Base-by-base conservation (phyloP, 768 basidiomycete species). In the Asterophora parasitica region DNA sequence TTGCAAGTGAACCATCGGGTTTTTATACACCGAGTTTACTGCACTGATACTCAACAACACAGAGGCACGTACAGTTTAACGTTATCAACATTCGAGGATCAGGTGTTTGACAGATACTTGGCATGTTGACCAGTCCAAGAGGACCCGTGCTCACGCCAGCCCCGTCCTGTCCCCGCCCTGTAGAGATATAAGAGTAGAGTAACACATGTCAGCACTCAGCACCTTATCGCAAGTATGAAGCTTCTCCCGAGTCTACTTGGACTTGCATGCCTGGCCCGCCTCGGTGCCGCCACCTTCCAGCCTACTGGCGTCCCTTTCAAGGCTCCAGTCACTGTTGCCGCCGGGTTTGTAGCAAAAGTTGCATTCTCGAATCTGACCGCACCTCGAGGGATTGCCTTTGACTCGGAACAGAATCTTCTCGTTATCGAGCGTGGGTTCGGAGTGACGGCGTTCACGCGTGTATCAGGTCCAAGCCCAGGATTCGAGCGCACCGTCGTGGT, bases 341-440 rank as follows among this genome's bases (percentile, higher is more conserved):
- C 63, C 2, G 72, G 71, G 6, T 65, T 71, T 45, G 42, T 53
- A 9, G 67, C 72, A 9, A 52, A 51, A 7, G 66, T 73, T 6
- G 39, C 72, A 17, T 74, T 71, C 49, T 71, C 70, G 7, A 70
- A 71, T 44, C 61, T 74, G 11, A 69, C 73, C 2, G 54, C 58
- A 8, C 74, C 74, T 13, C 65, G 73, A 15, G 72, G 72, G 9
- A 70, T 75, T 27, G 56, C 67, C 4, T 65, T 74, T 38, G 74
- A 76, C 47, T 50, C 54, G 2, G 35, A 54, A 23, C 55, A 65
- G 26, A 73, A 74, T 50, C 53, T 74, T 17, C 65, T 75, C 12
- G 72, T 73, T 8, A 65, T 75, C 26, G 73, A 75, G 47, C 64
- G 68, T 17, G 71, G 72, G 1, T 55, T 68, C 19, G 73, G 73